Conservation (phyloP, 768 basidiomycete genomes). For the Cystobasidium ongulense region DNA sequence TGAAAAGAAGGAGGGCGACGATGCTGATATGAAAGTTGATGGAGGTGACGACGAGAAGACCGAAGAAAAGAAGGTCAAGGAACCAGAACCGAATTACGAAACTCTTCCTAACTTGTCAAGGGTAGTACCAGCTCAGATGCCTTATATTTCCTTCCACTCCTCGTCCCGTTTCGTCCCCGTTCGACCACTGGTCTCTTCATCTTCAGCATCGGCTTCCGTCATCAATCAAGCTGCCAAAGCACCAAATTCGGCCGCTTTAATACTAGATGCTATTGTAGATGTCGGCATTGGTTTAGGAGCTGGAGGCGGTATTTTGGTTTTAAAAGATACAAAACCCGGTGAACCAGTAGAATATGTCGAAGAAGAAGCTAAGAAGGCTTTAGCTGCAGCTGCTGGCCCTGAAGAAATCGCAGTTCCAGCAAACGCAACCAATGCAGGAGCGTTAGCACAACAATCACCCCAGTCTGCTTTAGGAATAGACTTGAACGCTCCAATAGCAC, state of each 20-base stretch:
- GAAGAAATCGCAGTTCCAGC: conserved; percentile 28
- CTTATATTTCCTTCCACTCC: conserved; percentile 71
- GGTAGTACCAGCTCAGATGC: conserved; percentile 78
- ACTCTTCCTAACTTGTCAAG: conserved; percentile 77
- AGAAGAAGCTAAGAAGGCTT: conserved; percentile 45
- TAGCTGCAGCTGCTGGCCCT: conserved; percentile 27
- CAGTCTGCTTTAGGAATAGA: not conserved
- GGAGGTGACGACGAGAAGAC: conserved; percentile 11
- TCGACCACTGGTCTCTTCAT: conserved; percentile 58
- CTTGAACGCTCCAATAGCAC: conserved; percentile 20
- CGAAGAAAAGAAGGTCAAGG: conserved; percentile 48
- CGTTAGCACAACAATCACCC: not conserved
- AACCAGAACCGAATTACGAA: conserved; percentile 64
- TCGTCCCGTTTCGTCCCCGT: conserved; percentile 81
- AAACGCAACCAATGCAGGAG: not conserved
- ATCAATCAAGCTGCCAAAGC: conserved; percentile 30
- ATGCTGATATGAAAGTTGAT: not conserved
- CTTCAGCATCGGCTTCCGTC: conserved; percentile 42
- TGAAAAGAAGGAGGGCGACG: conserved; percentile 1
- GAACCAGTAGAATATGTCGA: conserved; percentile 69
- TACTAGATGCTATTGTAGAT: conserved; percentile 24
- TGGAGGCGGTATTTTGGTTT: conserved; percentile 78
- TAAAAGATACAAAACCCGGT: conserved; percentile 64
- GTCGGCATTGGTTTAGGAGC: conserved; percentile 49
- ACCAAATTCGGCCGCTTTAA: conserved; percentile 9